A percentile compares a stretch with the other conserved stretches of the same genome.
Evolutionary conservation across 140 eudicot species (phyloP).

Genomic region (Cichorium intybus): DNA sequence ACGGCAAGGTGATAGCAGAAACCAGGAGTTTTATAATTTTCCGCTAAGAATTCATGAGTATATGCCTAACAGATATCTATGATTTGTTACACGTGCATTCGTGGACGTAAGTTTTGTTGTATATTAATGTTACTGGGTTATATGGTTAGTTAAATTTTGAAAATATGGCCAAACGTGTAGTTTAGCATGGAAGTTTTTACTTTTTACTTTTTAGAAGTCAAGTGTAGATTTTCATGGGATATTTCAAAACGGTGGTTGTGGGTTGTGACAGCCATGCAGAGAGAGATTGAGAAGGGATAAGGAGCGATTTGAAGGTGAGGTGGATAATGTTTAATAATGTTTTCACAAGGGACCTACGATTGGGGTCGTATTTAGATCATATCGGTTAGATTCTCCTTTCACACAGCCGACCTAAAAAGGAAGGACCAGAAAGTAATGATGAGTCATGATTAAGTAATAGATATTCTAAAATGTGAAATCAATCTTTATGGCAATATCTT

Average conservation of each 20-base stretch:
- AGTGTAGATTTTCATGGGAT: slow-evolving; percentile 20
- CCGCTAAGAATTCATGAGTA: slow-evolving; percentile 63
- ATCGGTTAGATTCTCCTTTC: not conserved
- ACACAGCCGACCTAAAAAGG: not conserved
- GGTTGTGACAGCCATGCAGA: not conserved
- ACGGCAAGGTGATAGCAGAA: slow-evolving; percentile 72
- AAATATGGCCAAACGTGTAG: slow-evolving; percentile 16
- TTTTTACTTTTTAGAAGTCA: not conserved
- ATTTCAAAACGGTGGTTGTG: not conserved
- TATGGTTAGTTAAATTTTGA: slow-evolving; percentile 10
- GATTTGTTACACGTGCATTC: slow-evolving; percentile 18
- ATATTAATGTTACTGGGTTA: slow-evolving; percentile 19
- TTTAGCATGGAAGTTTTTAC: slow-evolving; percentile 15
- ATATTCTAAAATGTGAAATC: no score
- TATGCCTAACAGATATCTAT: slow-evolving; percentile 66
- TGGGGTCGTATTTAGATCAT: not conserved
- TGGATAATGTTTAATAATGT: not conserved
- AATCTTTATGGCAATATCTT: no score
- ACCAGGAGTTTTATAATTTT: slow-evolving; percentile 75
- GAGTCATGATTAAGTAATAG: not conserved
- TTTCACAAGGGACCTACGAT: not conserved
- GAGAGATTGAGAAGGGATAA: not conserved
- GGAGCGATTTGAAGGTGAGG: not conserved
- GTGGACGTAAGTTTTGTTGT: slow-evolving; percentile 32
- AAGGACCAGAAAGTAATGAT: not conserved